Evolutionary conservation across 768 basidiomycete genomes (phyloP), one percentile per base, ranked within the genome.

Genomic region (Mycena crocata): DNA sequence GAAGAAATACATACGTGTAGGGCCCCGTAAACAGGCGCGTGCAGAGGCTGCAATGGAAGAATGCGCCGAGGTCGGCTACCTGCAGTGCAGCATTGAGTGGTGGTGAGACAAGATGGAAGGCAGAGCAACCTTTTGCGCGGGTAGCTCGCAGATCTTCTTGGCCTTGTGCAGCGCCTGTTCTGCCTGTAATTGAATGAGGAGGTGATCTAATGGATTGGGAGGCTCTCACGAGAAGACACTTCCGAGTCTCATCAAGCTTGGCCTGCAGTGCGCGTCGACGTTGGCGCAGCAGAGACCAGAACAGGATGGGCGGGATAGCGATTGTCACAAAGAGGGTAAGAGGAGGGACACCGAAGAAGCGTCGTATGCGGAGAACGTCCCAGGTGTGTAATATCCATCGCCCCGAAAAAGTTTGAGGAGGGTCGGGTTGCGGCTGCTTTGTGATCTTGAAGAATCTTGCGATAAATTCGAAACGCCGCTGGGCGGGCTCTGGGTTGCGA

Each of bases 31-130:
- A 66, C 3, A 35, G 26, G 7, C 13, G 6, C 19, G 19, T 26
- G 59, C 58, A 66, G 59, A 66, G 51, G 46, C 24, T 8, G 54
- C 58, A 66, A 26, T 35, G 37, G 34, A 66, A 31, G 35, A 35
- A 21, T 30, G 49, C 45, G 44, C 35, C 52, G 57, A 57, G 48
- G 31, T 13, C 45, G 17, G 44, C 24, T 13, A 66, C 40, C 62
- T 64, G 34, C 19, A 30, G 15, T 40, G 28, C 1, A 17, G 26
- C 8, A 26, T 55, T 8, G 26, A 17, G 3, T 4, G 23, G 24
- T 45, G 10, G n/a, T 35, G 32, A 17, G 37, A 26, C 26, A 17
- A 28, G 52, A 12, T 34, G 7, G 2, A 30, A 12, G 17, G 23
- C 14, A 39, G 14, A 37, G 30, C 52, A n/a, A 57, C 37, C 23